Base-by-base conservation (phyloP, 441 rosid species). In the Bocquillonia castaneifolia region DNA sequence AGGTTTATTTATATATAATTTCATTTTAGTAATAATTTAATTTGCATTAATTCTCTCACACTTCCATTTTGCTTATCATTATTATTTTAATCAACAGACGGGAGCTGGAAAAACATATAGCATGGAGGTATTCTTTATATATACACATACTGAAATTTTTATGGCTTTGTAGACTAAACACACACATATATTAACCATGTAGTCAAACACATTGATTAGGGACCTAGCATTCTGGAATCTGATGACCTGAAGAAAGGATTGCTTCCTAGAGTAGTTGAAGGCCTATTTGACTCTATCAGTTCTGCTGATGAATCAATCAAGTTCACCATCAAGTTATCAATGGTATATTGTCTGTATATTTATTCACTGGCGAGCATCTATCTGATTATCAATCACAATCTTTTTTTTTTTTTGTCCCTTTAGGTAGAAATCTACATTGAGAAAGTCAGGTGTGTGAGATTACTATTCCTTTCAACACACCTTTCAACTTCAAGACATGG, bases 401-500 rank as follows among this genome's bases (percentile, higher is more conserved):
- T 42, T 54, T 57, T 23, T 71, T 68, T 40, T 63, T 15, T 42
- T 40, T 26, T 40, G 63, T 54, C 64, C 56, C 42, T 79, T 45
- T 56, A 88, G 96, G 96, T 92, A 10, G 96, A 90, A 78, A 88
- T 93, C 73, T 93, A 93, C 80, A 86, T 93, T 97, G 98, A 91
- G 85, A 90, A 83, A 84, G 88, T 90, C 74, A 88, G 97, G 97
- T 86, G 74, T 53, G 67, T 29, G 23, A 53, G 12, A 20, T 63
- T 51, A 15, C 47, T 22, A 12, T 42, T 68, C 28, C 40, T 48
- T 68, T 54, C 10, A 37, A 17, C 29, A 69, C 29, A 17, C 68
- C 45, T 39, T 39, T 54, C 10, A 15, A 31, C 50, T 29, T 17
- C 62, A n/a, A n/a, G n/a, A n/a, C n/a, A n/a, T n/a, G n/a, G n/a